These are phyloP conservation scores for Cercospora canescens DNA, from an alignment of 2,329 filamentous ascomycete genomes.

Conservation along the genomic window DNA sequence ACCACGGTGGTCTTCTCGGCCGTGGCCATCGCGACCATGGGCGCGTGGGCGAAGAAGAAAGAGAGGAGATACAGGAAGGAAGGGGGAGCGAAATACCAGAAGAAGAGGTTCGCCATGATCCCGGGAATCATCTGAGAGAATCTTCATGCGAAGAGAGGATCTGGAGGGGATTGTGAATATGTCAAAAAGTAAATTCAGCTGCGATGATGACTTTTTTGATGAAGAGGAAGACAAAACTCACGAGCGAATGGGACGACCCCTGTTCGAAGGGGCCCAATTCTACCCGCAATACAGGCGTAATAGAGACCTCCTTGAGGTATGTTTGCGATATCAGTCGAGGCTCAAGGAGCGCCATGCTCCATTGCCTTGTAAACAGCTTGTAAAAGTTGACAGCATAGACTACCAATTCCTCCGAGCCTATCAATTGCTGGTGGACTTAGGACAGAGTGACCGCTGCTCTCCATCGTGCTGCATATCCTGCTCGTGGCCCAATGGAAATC, in stretches of 20 bases:
- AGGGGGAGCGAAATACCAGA: constrained; percentile 92
- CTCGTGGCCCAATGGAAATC: no score
- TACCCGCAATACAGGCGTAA: no score
- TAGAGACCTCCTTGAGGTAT: no score
- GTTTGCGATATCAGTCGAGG: no score
- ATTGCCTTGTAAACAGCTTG: not conserved
- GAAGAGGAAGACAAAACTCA: not conserved
- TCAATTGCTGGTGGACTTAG: not conserved
- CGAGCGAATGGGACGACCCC: not conserved
- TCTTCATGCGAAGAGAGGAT: not conserved
- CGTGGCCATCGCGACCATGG: constrained; percentile 78
- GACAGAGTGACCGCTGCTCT: no score
- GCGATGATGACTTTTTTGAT: not conserved
- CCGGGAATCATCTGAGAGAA: constrained; percentile 68
- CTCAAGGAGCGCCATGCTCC: not conserved
- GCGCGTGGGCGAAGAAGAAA: constrained; percentile 85
- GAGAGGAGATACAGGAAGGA: constrained; percentile 86
- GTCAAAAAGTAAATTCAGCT: not conserved
- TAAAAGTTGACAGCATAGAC: not conserved
- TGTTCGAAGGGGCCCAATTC: no score
- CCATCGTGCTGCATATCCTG: no score
- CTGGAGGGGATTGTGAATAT: not conserved
- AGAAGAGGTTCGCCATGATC: constrained; percentile 82
- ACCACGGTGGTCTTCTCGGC: constrained; percentile 74
- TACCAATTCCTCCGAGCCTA: not conserved